phyloP scores from a whole-genome alignment of 2,329 filamentous ascomycete species.

The Talaromyces sp. region DNA sequence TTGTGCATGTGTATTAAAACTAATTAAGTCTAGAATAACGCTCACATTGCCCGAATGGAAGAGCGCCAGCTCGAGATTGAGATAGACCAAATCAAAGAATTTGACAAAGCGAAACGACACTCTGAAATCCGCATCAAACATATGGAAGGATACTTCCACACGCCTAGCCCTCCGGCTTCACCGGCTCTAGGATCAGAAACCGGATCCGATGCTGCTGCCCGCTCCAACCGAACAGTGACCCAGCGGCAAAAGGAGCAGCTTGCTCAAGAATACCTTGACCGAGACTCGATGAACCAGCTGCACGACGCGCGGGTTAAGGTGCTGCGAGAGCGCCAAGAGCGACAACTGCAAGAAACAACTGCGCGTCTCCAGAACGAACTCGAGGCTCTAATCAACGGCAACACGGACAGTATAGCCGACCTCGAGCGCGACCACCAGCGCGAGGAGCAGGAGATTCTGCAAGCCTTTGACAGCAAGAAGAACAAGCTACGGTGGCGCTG shows the following conservation, averaged over 20 bases:
- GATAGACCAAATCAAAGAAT: constrained; percentile 41
- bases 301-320: constrained; percentile 44
- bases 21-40: constrained; percentile 27
- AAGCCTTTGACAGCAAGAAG: constrained; percentile 32
- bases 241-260: constrained; percentile 40
- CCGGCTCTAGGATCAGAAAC: constrained; percentile 15
- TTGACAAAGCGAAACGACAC: constrained; percentile 39
- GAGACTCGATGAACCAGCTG: constrained; percentile 40
- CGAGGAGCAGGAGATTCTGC: constrained; percentile 26
- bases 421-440: constrained; percentile 32
- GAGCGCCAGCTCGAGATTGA: constrained; percentile 41
- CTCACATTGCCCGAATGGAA: constrained; percentile 33
- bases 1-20: neutral
- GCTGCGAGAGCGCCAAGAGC: constrained; percentile 42
- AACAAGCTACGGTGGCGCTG: constrained; percentile 32
- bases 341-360: constrained; percentile 35
- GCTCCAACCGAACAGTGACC: constrained; percentile 29
- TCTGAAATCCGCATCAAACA: constrained; percentile 42
- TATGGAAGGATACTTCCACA: constrained; percentile 45
- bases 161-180: constrained; percentile 32
- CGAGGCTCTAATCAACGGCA: constrained; percentile 28
- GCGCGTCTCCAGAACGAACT: constrained; percentile 37
- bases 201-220: constrained; percentile 15
- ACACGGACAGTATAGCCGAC: constrained; percentile 26
- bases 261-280: constrained; percentile 40